Evolutionary conservation across 2,329 filamentous ascomycete genomes (phyloP).

Genomic region (Grosmannia serpens): DNA sequence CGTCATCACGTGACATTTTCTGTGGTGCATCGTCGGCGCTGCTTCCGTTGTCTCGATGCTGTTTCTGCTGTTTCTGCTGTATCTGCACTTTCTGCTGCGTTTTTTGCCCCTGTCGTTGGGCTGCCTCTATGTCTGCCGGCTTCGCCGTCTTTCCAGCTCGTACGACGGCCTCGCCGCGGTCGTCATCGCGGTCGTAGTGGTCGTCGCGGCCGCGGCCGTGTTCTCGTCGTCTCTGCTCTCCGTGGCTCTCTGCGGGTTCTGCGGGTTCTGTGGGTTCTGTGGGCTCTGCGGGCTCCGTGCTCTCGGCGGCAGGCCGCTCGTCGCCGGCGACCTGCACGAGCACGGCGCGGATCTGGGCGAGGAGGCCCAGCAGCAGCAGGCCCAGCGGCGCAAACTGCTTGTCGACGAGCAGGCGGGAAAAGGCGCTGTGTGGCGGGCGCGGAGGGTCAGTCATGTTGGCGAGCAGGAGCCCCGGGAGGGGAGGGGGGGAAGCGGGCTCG

Average conservation of each 20-base stretch:
- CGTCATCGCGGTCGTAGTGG: conserved; percentile 4
- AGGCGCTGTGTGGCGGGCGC: conserved; percentile 31
- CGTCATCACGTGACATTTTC: no score
- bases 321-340: conserved; percentile 25
- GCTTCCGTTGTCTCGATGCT: no score
- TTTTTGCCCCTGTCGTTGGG: conserved; percentile 1
- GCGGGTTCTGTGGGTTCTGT: background rate
- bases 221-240: background rate
- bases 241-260: background rate
- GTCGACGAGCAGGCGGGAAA: conserved; percentile 60
- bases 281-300: conserved; percentile 7
- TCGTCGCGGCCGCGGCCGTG: background rate
- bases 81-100: background rate
- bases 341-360: conserved; percentile 45
- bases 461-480: background rate
- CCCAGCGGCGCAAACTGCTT: conserved; percentile 63
- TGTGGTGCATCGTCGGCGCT: no score
- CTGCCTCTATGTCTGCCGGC: conserved; percentile 1
- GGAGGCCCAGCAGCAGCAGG: conserved; percentile 51
- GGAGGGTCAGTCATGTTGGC: background rate
- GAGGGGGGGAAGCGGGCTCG: background rate
- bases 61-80: no score
- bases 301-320: conserved; percentile 2
- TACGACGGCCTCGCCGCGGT: conserved; percentile 10
- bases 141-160: conserved; percentile 7